phyloP scores from a whole-genome alignment of 176 grass and related monocot genomes.

The Thinopyrum elongatum region DNA sequence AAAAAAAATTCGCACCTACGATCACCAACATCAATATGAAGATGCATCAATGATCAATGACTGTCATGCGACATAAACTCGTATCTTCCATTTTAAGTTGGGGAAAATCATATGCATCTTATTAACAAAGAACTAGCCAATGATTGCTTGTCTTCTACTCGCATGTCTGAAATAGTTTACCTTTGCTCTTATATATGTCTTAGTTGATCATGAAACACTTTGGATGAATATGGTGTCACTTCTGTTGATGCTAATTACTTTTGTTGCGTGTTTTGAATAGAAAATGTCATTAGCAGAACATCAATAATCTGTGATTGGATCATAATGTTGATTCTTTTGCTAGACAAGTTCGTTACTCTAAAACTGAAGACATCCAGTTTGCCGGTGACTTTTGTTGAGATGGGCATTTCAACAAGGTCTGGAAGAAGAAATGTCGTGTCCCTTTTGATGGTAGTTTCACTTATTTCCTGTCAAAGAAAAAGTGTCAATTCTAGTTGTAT shows the following conservation, averaged over 20 bases:
- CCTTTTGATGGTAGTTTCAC: neutral
- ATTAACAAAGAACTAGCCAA: neutral
- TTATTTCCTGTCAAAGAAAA: neutral
- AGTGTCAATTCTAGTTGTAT: neutral
- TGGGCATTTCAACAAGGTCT: neutral
- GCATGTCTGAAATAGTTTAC: neutral
- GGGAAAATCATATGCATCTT: neutral
- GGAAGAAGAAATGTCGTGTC: neutral
- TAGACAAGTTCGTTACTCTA: too few species aligned
- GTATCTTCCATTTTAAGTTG: neutral
- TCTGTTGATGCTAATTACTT: neutral
- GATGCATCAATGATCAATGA: neutral
- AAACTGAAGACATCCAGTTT: too few species aligned
- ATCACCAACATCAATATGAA: too few species aligned
- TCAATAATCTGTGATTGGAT: too few species aligned
- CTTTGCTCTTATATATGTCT: neutral
- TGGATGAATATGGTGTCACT: neutral
- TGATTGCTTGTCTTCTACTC: neutral
- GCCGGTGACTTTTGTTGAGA: neutral
- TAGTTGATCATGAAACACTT: neutral
- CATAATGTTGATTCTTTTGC: too few species aligned
- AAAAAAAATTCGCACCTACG: neutral
- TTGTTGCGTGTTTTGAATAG: neutral
- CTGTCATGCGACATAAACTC: neutral
- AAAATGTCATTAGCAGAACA: neutral